These are phyloP conservation scores for Sanghuangporus sanghuang DNA, from an alignment of 1,284 basidiomycete species.

Conservation along the genomic window DNA sequence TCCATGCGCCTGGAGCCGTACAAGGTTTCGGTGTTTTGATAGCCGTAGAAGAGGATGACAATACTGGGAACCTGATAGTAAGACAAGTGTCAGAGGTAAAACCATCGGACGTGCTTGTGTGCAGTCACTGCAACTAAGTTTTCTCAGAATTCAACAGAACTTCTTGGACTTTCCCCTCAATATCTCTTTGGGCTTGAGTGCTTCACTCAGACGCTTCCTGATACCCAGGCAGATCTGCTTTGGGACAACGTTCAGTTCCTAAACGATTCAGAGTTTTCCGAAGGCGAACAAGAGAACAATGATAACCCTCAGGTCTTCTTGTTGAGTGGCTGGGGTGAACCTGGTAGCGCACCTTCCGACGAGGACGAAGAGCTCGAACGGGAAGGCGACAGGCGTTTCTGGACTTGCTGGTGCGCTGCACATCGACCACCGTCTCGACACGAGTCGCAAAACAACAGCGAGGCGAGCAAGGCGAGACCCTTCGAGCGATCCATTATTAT, in stretches of 20 bases:
- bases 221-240: slow-evolving; percentile 65
- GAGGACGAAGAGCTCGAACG: slow-evolving; percentile 29
- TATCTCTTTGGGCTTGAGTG: slow-evolving; percentile 76
- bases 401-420: slow-evolving; percentile 84
- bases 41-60: slow-evolving; percentile 63
- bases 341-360: slow-evolving; percentile 39
- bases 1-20: slow-evolving; percentile 79
- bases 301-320: slow-evolving; percentile 70
- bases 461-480: slow-evolving; percentile 7
- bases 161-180: slow-evolving; percentile 73
- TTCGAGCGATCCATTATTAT: slow-evolving; percentile 42
- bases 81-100: slow-evolving; percentile 81
- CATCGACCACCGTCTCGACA: slow-evolving; percentile 48
- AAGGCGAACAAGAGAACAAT: slow-evolving; percentile 42
- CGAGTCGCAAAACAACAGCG: slow-evolving; percentile 9
- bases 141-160: slow-evolving; percentile 54
- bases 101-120: slow-evolving; percentile 1
- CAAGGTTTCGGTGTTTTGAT: slow-evolving; percentile 85
- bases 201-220: slow-evolving; percentile 70
- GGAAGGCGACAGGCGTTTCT: slow-evolving; percentile 43
- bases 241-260: slow-evolving; percentile 78
- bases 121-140: slow-evolving; percentile 14
- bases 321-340: slow-evolving; percentile 67
- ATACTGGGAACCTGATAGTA: slow-evolving; percentile 56
- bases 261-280: slow-evolving; percentile 37